A percentile compares a stretch with the other conserved stretches of the same genome.
These are phyloP conservation scores for Sedum album DNA, from an alignment of 164 flowering plant species.

Conservation along the genomic window DNA sequence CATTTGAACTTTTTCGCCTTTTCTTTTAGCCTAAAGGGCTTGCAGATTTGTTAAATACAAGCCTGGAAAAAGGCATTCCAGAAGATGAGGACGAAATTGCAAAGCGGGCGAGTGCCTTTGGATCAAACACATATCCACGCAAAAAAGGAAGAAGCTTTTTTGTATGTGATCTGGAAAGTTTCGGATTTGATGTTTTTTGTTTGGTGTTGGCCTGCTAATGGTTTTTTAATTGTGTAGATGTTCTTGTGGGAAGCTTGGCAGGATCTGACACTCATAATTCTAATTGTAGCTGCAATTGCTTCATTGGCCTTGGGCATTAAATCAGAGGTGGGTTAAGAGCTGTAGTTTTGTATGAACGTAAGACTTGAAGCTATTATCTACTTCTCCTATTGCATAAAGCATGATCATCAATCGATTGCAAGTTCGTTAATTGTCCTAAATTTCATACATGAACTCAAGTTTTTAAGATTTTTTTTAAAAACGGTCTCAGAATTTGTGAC, in stretches of 20 bases:
- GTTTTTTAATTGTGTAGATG: constrained; percentile 24
- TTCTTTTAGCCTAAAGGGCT: constrained; percentile 54
- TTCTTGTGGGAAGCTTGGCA: constrained; percentile 97
- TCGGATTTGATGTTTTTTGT: background rate
- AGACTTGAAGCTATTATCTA: too few relatives aligned
- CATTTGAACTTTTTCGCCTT: background rate
- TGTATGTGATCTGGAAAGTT: constrained; percentile 28
- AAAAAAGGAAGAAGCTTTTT: constrained; percentile 79
- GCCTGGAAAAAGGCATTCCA: constrained; percentile 59
- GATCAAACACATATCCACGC: constrained; percentile 83
- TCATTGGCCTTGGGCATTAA: constrained; percentile 87
- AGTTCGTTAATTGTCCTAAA: too few relatives aligned
- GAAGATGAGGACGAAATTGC: constrained; percentile 64
- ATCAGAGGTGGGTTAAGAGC: constrained; percentile 68
- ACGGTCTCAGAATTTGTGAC: too few relatives aligned
- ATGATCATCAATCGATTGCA: background rate
- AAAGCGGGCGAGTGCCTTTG: constrained; percentile 56
- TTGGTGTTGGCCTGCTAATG: background rate
- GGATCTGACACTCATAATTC: constrained; percentile 80
- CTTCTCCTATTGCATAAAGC: background rate
- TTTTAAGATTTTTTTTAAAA: too few relatives aligned
- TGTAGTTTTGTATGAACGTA: too few relatives aligned
- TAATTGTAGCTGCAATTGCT: constrained; percentile 91
- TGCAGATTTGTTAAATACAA: constrained; percentile 49
- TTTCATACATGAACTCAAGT: too few relatives aligned